Base-by-base conservation (phyloP, 1,284 basidiomycete species). In the Phlebopus sp. region DNA sequence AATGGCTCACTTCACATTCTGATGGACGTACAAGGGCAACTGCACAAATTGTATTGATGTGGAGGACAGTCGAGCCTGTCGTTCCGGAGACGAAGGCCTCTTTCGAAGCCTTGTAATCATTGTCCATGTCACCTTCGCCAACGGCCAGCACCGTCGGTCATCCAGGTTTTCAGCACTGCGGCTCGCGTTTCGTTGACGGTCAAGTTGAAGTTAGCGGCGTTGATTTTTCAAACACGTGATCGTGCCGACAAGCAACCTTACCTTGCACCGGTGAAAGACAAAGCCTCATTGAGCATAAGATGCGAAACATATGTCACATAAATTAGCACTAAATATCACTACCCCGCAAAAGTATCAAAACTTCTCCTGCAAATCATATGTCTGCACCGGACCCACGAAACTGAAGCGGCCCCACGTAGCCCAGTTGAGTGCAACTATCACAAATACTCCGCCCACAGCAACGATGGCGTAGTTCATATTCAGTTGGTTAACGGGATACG, bases 11-110 rank as follows among this genome's bases (percentile, higher is more conserved):
- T 36, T 46, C 42, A 29, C 1, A 29, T 19, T 43, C 46, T 37
- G 46, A 48, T n/a, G 49, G 25, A 73, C 88, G 69, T 56, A 92
- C 90, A 63, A 92, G 62, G 3, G 86, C 85, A 4, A 84, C 83
- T 5, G 79, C 60, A 18, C 84, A 90, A 29, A 96, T 71, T 37
- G 80, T 56, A 63, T 94, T 93, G 60, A 97, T 75, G 59, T 87
- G 83, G 2, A 68, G 69, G 9, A 97, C 74, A 4, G 83, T 82
- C 0, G 89, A 89, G 2, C 95, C 95, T 2, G 78, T 80, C 67
- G 81, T 82, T 37, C 85, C 83, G 14, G 91, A 85, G 39, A 95
- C 89, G 61, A 94, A 98, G 0, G 82, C 84, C 72, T 95, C 90
- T 69, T 97, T 97, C 19, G 79, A 82, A 14, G 75, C 56, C 69